These are phyloP conservation scores for Hyphopichia khmerensis DNA, from an alignment of 1,139 yeast species.

Conservation along the genomic window DNA sequence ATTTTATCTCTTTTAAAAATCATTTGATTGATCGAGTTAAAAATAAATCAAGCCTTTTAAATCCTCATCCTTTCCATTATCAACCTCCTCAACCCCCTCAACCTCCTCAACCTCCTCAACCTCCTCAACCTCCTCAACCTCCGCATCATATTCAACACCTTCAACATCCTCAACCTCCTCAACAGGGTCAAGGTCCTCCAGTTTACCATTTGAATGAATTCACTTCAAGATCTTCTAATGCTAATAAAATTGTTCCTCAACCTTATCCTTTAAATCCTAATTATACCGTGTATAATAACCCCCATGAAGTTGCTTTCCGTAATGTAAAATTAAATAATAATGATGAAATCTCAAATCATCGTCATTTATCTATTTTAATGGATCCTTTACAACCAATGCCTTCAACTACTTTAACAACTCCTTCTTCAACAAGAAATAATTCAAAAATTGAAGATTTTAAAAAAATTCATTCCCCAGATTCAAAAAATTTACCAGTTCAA, in stretches of 20 bases:
- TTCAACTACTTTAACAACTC: conserved; percentile 7
- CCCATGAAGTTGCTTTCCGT: conserved; percentile 6
- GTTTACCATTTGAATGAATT: conserved; percentile 10
- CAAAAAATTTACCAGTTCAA: conserved; percentile 2
- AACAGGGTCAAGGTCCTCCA: neutral
- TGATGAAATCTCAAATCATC: conserved; percentile 4
- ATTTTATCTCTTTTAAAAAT: conserved; percentile 6
- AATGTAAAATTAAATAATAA: conserved; percentile 3
- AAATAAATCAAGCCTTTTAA: neutral
- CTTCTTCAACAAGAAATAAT: conserved; percentile 8
- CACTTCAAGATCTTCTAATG: conserved; percentile 11
- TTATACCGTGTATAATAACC: conserved; percentile 25
- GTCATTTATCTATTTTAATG: conserved; percentile 30
- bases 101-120: no score
- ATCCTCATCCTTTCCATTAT: no score
- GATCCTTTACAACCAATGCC: conserved; percentile 38
- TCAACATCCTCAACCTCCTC: no score
- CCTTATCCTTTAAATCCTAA: conserved; percentile 40
- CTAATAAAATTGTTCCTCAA: conserved; percentile 28
- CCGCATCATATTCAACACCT: no score
- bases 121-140: no score
- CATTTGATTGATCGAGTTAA: conserved; percentile 5
- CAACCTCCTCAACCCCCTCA: no score
- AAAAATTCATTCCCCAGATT: neutral
- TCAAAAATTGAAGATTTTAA: neutral